A percentile compares a stretch with the other conserved stretches of the same genome.
phyloP scores from a whole-genome alignment of 371 early-diverging fungal genomes.

The Mortierella sp. region DNA sequence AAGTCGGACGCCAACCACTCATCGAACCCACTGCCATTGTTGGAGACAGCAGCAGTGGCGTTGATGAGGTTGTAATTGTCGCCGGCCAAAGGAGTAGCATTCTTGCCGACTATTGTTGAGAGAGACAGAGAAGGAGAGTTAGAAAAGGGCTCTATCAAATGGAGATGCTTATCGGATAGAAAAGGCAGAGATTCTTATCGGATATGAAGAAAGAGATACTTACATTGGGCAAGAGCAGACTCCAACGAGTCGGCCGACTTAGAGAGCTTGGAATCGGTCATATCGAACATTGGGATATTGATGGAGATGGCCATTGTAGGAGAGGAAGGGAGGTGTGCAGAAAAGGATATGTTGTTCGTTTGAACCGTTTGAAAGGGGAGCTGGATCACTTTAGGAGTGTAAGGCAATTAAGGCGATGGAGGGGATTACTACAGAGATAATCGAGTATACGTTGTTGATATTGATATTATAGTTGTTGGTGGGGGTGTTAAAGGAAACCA shows the following conservation, averaged over 20 bases:
- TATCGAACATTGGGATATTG: constrained; percentile 45
- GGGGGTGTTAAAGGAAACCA: constrained; percentile 48
- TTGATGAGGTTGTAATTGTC: constrained; percentile 22
- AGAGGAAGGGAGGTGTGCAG: neutral
- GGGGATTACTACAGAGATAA: constrained; percentile 20
- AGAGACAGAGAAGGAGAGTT: neutral
- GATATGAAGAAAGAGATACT: constrained; percentile 1
- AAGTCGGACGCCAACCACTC: constrained; percentile 52
- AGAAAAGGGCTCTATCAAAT: neutral
- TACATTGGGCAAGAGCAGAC: constrained; percentile 52
- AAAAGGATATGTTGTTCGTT: constrained; percentile 6
- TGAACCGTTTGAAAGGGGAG: neutral
- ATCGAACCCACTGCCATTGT: constrained; percentile 40
- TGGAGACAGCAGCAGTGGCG: constrained; percentile 18
- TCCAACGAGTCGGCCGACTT: constrained; percentile 53
- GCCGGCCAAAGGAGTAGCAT: constrained; percentile 17
- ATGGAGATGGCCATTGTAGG: constrained; percentile 38
- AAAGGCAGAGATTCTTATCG: neutral
- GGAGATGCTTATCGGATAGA: neutral
- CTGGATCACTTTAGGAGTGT: constrained; percentile 39
- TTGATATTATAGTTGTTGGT: constrained; percentile 30
- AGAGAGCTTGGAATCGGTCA: constrained; percentile 42
- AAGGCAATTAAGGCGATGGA: constrained; percentile 32
- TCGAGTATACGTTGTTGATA: constrained; percentile 17
- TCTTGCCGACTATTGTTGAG: constrained; percentile 33